phyloP scores from a whole-genome alignment of 179 eudicot genomes.

The Silene vulgaris region DNA sequence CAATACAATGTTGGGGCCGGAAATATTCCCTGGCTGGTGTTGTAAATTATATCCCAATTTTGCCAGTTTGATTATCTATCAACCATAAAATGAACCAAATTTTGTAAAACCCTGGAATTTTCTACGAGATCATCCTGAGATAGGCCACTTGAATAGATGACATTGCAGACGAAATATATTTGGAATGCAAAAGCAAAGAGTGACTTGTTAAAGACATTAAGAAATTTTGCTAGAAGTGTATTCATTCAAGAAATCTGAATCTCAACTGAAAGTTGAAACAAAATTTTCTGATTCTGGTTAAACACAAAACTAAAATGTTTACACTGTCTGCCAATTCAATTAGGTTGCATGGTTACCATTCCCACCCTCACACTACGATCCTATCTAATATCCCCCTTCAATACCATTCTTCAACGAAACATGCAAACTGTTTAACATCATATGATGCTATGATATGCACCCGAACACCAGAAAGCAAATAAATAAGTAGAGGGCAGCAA shows the following conservation, averaged over 20 bases:
- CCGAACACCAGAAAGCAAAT: conserved; percentile 7
- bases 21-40: background rate
- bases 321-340: too few relatives aligned
- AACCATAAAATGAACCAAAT: background rate
- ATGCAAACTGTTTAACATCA: too few relatives aligned
- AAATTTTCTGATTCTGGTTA: background rate
- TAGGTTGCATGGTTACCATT: background rate
- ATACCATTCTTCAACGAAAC: background rate
- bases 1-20: background rate
- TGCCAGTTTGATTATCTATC: background rate
- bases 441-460: background rate
- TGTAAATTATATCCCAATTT: background rate
- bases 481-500: background rate
- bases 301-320: background rate
- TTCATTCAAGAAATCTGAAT: background rate
- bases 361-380: background rate
- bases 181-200: background rate
- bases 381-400: background rate
- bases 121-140: background rate
- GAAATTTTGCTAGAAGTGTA: background rate
- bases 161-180: background rate
- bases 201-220: background rate
- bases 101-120: background rate
- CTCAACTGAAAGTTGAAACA: background rate
- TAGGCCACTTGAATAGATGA: background rate